These are phyloP conservation scores for Blastobotrys apis DNA, from an alignment of 1,139 yeast genomes.

Conservation along the genomic window DNA sequence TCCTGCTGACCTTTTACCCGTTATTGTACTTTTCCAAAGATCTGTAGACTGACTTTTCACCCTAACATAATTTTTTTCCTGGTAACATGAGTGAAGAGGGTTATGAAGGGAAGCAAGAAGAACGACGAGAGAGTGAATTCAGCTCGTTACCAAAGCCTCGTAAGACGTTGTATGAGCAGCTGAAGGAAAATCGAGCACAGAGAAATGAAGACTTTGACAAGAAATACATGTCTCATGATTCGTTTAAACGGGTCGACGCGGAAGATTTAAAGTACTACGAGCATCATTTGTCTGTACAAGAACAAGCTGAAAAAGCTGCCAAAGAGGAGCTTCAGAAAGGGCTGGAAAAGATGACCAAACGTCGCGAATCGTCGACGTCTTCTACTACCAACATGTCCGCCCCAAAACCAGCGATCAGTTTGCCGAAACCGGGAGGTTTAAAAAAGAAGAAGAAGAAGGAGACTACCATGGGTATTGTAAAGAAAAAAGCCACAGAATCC, in stretches of 20 bases:
- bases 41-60: no score
- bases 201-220: constrained; percentile 19
- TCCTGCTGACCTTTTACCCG: no score
- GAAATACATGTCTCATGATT: constrained; percentile 15
- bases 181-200: constrained; percentile 14
- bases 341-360: constrained; percentile 10
- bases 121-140: not conserved
- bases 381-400: not conserved
- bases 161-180: constrained; percentile 3
- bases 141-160: constrained; percentile 1
- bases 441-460: not conserved
- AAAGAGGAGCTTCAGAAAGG: constrained; percentile 17
- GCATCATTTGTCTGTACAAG: constrained; percentile 11
- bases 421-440: no score
- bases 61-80: no score
- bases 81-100: no score
- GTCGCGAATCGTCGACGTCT: not conserved
- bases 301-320: constrained; percentile 14
- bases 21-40: no score
- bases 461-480: not conserved
- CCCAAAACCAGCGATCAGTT: no score
- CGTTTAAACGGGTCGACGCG: constrained; percentile 18
- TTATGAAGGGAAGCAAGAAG: no score
- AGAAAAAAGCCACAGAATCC: not conserved
- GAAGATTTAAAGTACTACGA: constrained; percentile 20